Evolutionary conservation across 352 stramenopile species (phyloP).

Genomic region (Pythium biforme): DNA sequence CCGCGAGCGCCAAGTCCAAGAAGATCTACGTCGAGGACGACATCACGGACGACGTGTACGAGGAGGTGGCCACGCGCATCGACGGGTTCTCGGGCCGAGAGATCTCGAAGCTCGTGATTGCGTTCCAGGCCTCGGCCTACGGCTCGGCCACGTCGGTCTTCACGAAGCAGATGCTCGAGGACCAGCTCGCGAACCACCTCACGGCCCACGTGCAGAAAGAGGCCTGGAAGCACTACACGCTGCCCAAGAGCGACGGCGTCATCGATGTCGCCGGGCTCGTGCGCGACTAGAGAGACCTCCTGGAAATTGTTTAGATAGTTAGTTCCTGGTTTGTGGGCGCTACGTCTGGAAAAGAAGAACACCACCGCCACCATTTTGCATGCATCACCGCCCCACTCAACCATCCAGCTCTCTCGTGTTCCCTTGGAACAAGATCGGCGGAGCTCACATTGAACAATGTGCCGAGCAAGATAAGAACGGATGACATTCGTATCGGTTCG

Average conservation of each 20-base stretch:
- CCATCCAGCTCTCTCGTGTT: too few species aligned
- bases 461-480: neutral
- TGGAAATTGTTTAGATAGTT: constrained; percentile 75
- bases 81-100: constrained; percentile 98
- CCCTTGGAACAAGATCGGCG: too few species aligned
- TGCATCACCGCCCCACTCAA: neutral
- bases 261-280: constrained; percentile 47
- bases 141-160: constrained; percentile 93
- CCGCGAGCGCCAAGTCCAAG: constrained; percentile 85
- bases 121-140: constrained; percentile 98
- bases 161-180: constrained; percentile 92
- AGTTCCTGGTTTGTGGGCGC: constrained; percentile 83
- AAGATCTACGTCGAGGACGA: constrained; percentile 89
- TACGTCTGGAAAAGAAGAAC: constrained; percentile 37
- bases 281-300: constrained; percentile 31
- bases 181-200: constrained; percentile 94
- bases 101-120: constrained; percentile 99
- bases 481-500: neutral
- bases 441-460: too few species aligned
- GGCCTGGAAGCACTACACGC: constrained; percentile 88
- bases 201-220: constrained; percentile 93
- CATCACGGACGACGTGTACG: constrained; percentile 92
- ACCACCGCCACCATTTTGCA: constrained; percentile 4
- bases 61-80: constrained; percentile 90
- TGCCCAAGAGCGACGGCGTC: constrained; percentile 33